These are phyloP conservation scores for Trichoderma gracile DNA, from an alignment of 2,329 filamentous ascomycete genomes.

Conservation along the genomic window DNA sequence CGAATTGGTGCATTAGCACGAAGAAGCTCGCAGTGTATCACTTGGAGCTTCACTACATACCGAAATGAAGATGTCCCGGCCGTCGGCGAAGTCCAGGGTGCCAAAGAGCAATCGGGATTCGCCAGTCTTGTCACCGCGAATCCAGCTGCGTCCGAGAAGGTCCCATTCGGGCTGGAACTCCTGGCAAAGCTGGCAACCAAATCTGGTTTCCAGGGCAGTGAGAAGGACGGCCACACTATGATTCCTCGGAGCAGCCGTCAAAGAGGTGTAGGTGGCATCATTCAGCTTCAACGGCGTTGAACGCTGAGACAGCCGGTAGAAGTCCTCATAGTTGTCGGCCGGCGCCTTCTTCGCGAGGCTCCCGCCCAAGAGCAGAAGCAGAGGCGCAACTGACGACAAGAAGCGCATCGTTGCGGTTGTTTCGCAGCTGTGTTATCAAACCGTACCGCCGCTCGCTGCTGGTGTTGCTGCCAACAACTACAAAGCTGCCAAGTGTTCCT, in stretches of 20 bases:
- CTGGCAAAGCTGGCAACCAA: constrained; percentile 80
- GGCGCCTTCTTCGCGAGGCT: constrained; percentile 63
- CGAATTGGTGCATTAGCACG: constrained; percentile 3
- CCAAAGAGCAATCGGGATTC: constrained; percentile 75
- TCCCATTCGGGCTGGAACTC: constrained; percentile 97
- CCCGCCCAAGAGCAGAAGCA: constrained; percentile 62
- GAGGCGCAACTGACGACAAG: constrained; percentile 62
- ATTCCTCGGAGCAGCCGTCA: constrained; percentile 78
- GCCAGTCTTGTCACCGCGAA: constrained; percentile 74
- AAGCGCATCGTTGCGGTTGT: constrained; percentile 63
- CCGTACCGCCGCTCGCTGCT: not conserved
- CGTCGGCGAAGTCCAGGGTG: constrained; percentile 84
- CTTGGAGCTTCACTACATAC: constrained; percentile 51
- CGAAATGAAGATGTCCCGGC: constrained; percentile 81
- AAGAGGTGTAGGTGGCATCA: constrained; percentile 71
- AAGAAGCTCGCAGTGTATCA: not conserved
- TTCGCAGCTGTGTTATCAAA: constrained; percentile 26
- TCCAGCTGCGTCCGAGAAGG: constrained; percentile 81
- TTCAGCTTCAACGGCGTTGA: constrained; percentile 73
- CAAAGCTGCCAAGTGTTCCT: constrained; percentile 21
- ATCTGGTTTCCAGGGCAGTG: constrained; percentile 81
- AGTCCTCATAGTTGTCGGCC: constrained; percentile 68
- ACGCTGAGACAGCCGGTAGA: constrained; percentile 65
- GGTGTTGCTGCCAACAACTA: constrained; percentile 6
- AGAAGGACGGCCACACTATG: constrained; percentile 81